These are phyloP conservation scores for Phycomyces nitens DNA, from an alignment of 192 early-diverging fungal genomes.

Conservation along the genomic window DNA sequence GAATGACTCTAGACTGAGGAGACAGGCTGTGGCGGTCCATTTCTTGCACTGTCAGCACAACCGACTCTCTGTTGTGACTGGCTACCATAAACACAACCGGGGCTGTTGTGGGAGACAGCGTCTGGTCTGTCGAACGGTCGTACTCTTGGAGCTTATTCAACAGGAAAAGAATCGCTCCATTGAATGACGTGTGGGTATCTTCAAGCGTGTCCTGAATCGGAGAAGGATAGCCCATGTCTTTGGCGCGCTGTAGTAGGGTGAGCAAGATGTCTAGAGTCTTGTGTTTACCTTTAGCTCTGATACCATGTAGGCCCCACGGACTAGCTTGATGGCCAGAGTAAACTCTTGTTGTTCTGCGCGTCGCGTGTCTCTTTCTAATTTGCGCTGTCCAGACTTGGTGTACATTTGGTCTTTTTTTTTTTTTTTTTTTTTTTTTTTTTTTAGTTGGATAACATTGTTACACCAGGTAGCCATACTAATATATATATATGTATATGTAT, in stretches of 20 bases:
- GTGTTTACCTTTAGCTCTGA: conserved; percentile 36
- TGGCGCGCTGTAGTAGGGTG: conserved; percentile 47
- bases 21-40: conserved; percentile 60
- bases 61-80: conserved; percentile 84
- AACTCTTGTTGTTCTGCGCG: conserved; percentile 68
- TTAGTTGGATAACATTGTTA: no score
- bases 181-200: conserved; percentile 84
- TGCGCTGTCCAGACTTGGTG: conserved; percentile 58
- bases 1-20: conserved; percentile 57
- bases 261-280: no score
- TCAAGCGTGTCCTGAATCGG: conserved; percentile 80
- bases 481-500: no score
- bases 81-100: conserved; percentile 82
- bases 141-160: conserved; percentile 54
- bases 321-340: conserved; percentile 78
- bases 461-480: no score
- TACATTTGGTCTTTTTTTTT: conserved; percentile 81
- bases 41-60: conserved; percentile 54
- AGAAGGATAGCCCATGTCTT: conserved; percentile 61
- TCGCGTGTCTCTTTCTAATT: conserved; percentile 64
- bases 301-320: conserved; percentile 53
- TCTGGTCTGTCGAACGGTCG: conserved; percentile 15
- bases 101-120: conserved; percentile 17
- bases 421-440: no score
- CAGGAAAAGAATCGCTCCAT: conserved; percentile 71